Evolutionary conservation across 345 rosid species (phyloP).

Genomic region (Eucalyptus caleyi): DNA sequence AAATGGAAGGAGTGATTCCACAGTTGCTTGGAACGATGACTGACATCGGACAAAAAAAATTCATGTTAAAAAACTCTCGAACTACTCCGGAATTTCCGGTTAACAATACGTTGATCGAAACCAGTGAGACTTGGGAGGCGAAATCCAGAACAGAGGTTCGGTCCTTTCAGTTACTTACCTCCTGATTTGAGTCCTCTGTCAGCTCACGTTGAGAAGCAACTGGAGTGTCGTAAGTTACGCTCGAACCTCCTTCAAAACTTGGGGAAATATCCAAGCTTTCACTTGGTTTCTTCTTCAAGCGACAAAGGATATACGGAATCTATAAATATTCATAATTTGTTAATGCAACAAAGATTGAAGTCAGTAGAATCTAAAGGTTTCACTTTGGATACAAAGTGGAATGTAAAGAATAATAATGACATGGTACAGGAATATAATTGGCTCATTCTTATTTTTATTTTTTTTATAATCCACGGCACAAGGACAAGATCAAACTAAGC

Average conservation of each 20-base stretch:
- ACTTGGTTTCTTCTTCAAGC: not conserved
- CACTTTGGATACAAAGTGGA: not conserved
- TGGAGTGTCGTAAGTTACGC: not conserved
- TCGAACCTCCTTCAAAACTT: not conserved
- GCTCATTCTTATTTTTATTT: not conserved
- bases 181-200: not conserved
- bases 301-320: not conserved
- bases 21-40: not conserved
- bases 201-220: not conserved
- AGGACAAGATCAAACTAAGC: not conserved
- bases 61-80: not conserved
- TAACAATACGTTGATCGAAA: not conserved
- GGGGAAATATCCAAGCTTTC: not conserved
- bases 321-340: not conserved
- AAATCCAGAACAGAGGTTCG: not conserved
- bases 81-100: not conserved
- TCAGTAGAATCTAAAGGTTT: not conserved
- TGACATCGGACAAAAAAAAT: rapidly evolving
- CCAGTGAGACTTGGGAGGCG: not conserved
- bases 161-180: not conserved
- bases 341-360: not conserved
- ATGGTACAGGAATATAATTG: not conserved
- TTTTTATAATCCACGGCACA: not conserved
- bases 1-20: not conserved
- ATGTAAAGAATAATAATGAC: not conserved